phyloP scores from a whole-genome alignment of 1,284 basidiomycete genomes.

The Somion occarium region DNA sequence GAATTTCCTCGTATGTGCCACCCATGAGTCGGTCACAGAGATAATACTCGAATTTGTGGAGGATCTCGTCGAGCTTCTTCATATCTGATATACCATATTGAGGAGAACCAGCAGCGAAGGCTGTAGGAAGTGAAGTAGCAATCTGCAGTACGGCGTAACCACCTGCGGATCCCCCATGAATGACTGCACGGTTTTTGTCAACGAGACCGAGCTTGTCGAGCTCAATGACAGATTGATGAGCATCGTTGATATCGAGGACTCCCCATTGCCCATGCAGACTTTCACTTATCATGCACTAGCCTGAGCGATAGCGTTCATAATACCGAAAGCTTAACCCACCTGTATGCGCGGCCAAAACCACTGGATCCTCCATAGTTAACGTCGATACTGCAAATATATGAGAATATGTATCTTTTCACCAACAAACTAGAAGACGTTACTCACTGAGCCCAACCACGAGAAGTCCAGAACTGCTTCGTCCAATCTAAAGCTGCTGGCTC shows the following conservation, averaged over 20 bases:
- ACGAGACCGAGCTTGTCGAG: slow-evolving; percentile 46
- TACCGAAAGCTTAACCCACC: slow-evolving; percentile 24
- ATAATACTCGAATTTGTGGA: slow-evolving; percentile 50
- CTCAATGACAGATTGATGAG: slow-evolving; percentile 43
- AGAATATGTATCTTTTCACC: neutral
- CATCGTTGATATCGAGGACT: slow-evolving; percentile 62
- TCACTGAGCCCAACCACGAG: slow-evolving; percentile 62
- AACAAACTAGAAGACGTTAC: slow-evolving; percentile 14
- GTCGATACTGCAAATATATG: slow-evolving; percentile 22
- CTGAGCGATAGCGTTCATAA: neutral
- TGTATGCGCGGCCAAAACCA: slow-evolving; percentile 58
- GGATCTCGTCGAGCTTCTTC: slow-evolving; percentile 34
- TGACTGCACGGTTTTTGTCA: slow-evolving; percentile 51
- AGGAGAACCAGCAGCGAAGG: slow-evolving; percentile 39
- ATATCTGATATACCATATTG: slow-evolving; percentile 45
- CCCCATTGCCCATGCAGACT: slow-evolving; percentile 58
- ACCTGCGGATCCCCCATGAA: slow-evolving; percentile 46
- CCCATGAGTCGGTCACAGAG: slow-evolving; percentile 43
- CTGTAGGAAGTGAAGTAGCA: slow-evolving; percentile 24
- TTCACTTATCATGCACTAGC: too few relatives aligned
- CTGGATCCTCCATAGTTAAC: slow-evolving; percentile 71
- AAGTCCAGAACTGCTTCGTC: slow-evolving; percentile 58
- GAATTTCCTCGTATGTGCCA: slow-evolving; percentile 34
- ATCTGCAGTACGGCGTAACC: slow-evolving; percentile 46
- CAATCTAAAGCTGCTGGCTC: slow-evolving; percentile 44